Percentiles rank a stretch among this genome's conserved stretches.
These are phyloP conservation scores for Smallanthus sonchifolius DNA, from an alignment of 129 eudicot genomes.

Conservation along the genomic window DNA sequence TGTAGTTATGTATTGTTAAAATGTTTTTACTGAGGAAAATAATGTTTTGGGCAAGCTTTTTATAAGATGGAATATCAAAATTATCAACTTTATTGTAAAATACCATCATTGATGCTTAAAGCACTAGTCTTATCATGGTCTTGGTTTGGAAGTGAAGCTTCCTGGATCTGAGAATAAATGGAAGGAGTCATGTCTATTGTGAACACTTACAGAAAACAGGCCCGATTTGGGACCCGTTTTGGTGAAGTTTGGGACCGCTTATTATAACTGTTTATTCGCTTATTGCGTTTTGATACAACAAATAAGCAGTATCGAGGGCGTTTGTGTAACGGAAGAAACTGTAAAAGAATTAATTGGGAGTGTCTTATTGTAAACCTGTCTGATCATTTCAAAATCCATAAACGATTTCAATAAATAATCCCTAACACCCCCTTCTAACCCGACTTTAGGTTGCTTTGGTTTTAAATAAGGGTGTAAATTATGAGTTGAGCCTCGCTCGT, in stretches of 20 bases:
- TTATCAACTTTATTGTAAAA: not conserved
- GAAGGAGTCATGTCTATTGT: slow-evolving; percentile 1
- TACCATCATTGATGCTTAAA: not conserved
- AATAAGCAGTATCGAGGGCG: not conserved
- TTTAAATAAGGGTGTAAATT: no score
- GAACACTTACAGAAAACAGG: not conserved
- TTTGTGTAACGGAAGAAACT: no score
- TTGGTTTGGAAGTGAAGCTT: slow-evolving; percentile 2
- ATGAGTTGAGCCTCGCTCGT: no score
- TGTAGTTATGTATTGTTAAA: not conserved
- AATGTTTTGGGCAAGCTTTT: not conserved
- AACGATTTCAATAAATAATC: not conserved
- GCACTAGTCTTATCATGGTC: not conserved
- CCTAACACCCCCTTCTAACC: not conserved
- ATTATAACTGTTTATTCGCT: not conserved
- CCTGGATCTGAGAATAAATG: not conserved
- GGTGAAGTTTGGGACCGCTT: not conserved
- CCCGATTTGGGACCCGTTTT: not conserved
- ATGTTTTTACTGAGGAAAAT: not conserved
- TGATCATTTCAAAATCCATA: not conserved
- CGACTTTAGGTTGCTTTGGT: not conserved
- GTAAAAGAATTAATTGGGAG: not conserved
- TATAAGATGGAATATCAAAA: not conserved
- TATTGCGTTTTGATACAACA: not conserved
- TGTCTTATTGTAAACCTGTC: not conserved